Base-by-base conservation (phyloP, 2,329 filamentous ascomycete species). In the Drechslerella dactyloides region DNA sequence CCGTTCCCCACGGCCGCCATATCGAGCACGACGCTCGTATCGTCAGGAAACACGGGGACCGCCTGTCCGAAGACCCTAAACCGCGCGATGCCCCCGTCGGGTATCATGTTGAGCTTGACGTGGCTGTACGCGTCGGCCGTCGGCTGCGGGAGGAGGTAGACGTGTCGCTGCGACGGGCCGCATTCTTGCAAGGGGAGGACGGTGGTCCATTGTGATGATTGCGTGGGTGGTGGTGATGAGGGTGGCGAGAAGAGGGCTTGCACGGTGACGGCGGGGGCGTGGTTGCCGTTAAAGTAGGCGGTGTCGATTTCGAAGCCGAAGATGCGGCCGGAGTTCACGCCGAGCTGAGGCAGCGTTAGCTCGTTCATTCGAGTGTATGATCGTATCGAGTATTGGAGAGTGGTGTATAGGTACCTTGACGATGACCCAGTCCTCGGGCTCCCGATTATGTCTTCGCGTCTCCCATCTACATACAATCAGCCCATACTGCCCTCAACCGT, bases 101-200 rank as follows among this genome's bases (percentile, higher is more conserved):
- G 89, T 78, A 91, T 93, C 90, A 93, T 93, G 78, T 90, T 89
- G 62, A 94, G 82, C 35, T 90, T 83, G 44, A 93, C 89, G 78
- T 94, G 90, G 0, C 90, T 93, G 80, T 90, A 93, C 60, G 87
- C 85, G 79, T 89, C 89, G 35, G 81, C 80, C 0, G 85, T 87
- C 19, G 84, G 83, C 17, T 78, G 77, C 15, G 83, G 80, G 15
- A 93, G 82, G 77, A 85, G 84, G 90, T 90, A 94, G 2, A 83
- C 89, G 76, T 91, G 90, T 69, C 90, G 82, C 79, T 88, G 87
- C 57, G 84, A 88, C 0, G 90, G 89, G 0, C 90, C 90, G 78
- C 90, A 92, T 77, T 90, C 87, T 76, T 89, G 85, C 72, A 85
- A 82, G 17, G 83, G 83, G 3, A 93, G 82, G 65, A 93, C 88